Base-by-base conservation (phyloP, 139 green algal species). In the Microglena sp. region DNA sequence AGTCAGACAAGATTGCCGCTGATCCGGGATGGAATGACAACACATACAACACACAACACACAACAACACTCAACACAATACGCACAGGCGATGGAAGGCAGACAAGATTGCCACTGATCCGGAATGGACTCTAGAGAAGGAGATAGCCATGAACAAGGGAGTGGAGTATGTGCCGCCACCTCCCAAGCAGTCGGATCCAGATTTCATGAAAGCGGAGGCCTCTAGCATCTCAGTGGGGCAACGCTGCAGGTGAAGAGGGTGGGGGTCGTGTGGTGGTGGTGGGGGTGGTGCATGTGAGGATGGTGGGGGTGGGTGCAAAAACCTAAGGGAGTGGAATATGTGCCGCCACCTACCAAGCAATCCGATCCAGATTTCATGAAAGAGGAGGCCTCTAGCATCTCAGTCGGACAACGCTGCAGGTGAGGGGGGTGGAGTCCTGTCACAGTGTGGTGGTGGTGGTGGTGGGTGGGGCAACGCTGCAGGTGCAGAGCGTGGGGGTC, bases 91-190 rank as follows among this genome's bases (percentile, higher is more conserved):
- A 4, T 62, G 22, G 78, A 94, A 94, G 76, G 62, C 88, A 64
- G 62, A 75, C 28, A 90, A 90, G 76, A 67, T 94, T 26, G 67
- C 70, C 31, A 74, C 86, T 24, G 92, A 98, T 67, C 91, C 92
- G 33, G 81, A 50, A 4, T 98, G 92, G 92, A 95, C 83, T 8
- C 64, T 96, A 6, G 83, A 90, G 45, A 90, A 90, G 69, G 87
- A 94, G 74, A 84, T 94, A 69, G 84, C 83, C 5, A 73, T 65
- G 57, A 69, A 65, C 36, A 67, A 70, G 3, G 83, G 83, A 5
- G 45, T 71, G 24, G 65, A 82, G 6, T 87, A 83, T 45, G 54
- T 57, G 24, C 28, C 71, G 5, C 64, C 77, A 1, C 54, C 60
- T 27, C 32, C 55, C 11, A 77, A 77, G 64, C 33, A 58, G 26